A percentile compares a stretch with the other conserved stretches of the same genome.
phyloP scores from a whole-genome alignment of 805 yeast genomes.

The Wickerhamomyces pijperi region DNA sequence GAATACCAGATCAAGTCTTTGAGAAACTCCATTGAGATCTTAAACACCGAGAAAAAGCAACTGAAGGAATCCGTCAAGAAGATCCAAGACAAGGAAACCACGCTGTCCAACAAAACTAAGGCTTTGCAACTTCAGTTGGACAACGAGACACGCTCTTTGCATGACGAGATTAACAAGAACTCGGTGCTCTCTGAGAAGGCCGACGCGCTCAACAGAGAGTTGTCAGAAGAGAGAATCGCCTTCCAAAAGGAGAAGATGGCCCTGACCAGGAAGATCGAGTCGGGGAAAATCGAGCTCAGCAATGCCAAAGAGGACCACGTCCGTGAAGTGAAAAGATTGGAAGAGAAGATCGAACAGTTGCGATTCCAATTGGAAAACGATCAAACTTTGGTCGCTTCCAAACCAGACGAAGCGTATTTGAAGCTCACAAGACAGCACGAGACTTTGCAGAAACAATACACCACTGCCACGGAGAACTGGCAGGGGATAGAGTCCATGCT shows the following conservation, averaged over 20 bases:
- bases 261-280: slow-evolving; percentile 20
- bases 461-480: slow-evolving; percentile 75
- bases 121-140: slow-evolving; percentile 11
- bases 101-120: slow-evolving; percentile 13
- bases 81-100: slow-evolving; percentile 17
- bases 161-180: slow-evolving; percentile 11
- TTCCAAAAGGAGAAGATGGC: slow-evolving; percentile 18
- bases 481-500: slow-evolving; percentile 64
- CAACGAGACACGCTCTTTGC: slow-evolving; percentile 11
- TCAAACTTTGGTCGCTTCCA: slow-evolving; percentile 16
- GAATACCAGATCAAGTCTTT: slow-evolving; percentile 22
- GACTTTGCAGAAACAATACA: slow-evolving; percentile 56
- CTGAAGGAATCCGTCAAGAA: slow-evolving; percentile 18
- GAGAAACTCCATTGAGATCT: slow-evolving; percentile 5
- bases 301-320: slow-evolving; percentile 13
- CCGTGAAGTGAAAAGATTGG: slow-evolving; percentile 46
- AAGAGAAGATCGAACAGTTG: slow-evolving; percentile 56
- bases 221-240: slow-evolving; percentile 15
- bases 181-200: slow-evolving; percentile 18
- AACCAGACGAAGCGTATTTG: slow-evolving; percentile 28
- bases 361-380: slow-evolving; percentile 49
- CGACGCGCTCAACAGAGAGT: slow-evolving; percentile 12
- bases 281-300: slow-evolving; percentile 23
- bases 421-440: slow-evolving; percentile 38
- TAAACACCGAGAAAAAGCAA: slow-evolving; percentile 16